Conservation (phyloP, 2,329 filamentous ascomycete species). For the Canariomyces notabilis region DNA sequence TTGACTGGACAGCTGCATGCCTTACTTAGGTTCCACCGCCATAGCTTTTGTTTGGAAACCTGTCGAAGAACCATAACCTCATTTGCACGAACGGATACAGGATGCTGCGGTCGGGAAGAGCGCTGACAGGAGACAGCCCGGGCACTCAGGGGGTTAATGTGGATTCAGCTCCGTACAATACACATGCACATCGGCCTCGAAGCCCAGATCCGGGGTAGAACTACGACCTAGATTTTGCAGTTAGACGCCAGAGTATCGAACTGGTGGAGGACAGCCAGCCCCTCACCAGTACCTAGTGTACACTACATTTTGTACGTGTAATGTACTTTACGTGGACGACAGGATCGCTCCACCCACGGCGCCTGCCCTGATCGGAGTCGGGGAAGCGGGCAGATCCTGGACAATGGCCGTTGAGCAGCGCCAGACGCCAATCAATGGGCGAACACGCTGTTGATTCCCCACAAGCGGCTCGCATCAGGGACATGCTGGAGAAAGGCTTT, state of each 20-base stretch:
- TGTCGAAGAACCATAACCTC: no score
- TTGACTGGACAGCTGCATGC: neutral
- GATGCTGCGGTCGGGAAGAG: conserved; percentile 11
- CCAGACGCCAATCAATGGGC: conserved; percentile 15
- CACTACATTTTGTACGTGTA: no score
- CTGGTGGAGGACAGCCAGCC: conserved; percentile 10
- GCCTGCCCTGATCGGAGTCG: conserved; percentile 20
- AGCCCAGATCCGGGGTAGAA: conserved; percentile 7
- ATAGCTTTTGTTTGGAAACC: conserved; percentile 7
- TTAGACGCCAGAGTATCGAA: conserved; percentile 5
- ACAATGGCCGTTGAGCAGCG: conserved; percentile 15
- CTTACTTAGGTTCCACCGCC: conserved; percentile 8
- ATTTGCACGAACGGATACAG: no score
- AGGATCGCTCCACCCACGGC: conserved; percentile 4
- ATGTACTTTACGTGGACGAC: no score
- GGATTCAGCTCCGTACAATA: no score
- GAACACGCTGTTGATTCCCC: conserved; percentile 8
- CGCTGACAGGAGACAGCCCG: conserved; percentile 17
- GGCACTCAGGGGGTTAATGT: no score
- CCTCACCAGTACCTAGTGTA: conserved; percentile 14
- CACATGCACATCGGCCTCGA: conserved; percentile 3
- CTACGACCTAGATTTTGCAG: no score
- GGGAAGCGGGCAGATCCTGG: conserved; percentile 16
- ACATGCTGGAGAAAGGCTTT: conserved; percentile 5
- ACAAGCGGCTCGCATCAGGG: conserved; percentile 14